phyloP scores from a whole-genome alignment of 176 grass and related monocot genomes.

The Phragmites australis region DNA sequence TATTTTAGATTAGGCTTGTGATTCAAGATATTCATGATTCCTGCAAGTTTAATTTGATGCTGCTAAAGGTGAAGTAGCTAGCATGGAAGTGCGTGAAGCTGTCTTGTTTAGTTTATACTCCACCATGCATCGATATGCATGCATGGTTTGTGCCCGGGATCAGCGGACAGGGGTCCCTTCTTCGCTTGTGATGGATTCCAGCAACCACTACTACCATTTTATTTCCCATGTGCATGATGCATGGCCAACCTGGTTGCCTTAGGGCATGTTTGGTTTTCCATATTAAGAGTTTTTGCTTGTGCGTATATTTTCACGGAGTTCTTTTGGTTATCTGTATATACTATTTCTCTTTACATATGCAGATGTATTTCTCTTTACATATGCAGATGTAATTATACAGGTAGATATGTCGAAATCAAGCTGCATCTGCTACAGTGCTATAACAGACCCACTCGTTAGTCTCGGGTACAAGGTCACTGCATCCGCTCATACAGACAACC shows the following conservation, averaged over 20 bases:
- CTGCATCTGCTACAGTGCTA: no score
- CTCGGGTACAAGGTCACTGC: no score
- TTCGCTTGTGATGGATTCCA: slow-evolving; percentile 28
- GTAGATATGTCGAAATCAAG: no score
- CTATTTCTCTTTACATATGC: no score
- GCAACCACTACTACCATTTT: slow-evolving; percentile 8
- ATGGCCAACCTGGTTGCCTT: slow-evolving; percentile 33
- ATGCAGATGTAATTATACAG: no score
- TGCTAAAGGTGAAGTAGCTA: not conserved
- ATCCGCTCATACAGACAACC: no score
- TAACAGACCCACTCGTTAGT: no score
- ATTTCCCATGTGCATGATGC: slow-evolving; percentile 38
- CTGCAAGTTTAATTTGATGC: slow-evolving; percentile 14
- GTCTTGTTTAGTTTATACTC: slow-evolving; percentile 9
- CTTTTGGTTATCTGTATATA: no score
- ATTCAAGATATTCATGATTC: slow-evolving; percentile 28
- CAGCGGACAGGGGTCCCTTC: slow-evolving; percentile 45
- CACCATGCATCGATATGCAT: not conserved
- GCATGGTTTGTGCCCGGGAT: slow-evolving; percentile 42
- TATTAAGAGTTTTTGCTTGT: no score
- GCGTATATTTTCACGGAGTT: no score
- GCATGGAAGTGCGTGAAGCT: slow-evolving; percentile 22
- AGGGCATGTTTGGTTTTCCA: no score
- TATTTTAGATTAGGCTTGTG: slow-evolving; percentile 5
- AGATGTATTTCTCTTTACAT: no score